Conservation (phyloP, 225 moss, liverwort and hornwort genomes). For the Bryum argenteum region DNA sequence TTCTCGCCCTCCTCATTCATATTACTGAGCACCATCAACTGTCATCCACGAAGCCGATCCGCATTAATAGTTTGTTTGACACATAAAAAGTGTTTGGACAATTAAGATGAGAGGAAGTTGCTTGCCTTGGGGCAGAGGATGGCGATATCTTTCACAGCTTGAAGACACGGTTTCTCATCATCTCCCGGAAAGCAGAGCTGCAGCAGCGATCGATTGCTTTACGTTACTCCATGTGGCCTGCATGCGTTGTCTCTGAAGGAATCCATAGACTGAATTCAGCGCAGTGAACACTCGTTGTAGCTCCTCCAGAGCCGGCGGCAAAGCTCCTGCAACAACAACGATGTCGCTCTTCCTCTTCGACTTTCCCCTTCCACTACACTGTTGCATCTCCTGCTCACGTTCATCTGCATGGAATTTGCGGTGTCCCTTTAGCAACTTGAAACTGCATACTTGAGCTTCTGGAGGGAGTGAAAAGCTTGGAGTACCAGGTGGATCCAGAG, state of each 20-base stretch:
- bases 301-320: slow-evolving; percentile 64
- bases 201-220: slow-evolving; percentile 70
- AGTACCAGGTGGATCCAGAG: slow-evolving; percentile 29
- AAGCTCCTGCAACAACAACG: slow-evolving; percentile 24
- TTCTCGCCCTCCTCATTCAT: slow-evolving; percentile 65
- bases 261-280: slow-evolving; percentile 75
- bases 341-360: slow-evolving; percentile 34
- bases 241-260: slow-evolving; percentile 86
- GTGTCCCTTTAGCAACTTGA: slow-evolving; percentile 4
- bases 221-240: slow-evolving; percentile 88
- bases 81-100: no score
- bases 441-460: neutral
- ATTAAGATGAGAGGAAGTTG: neutral
- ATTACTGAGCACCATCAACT: slow-evolving; percentile 81
- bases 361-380: slow-evolving; percentile 24
- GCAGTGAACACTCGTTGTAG: slow-evolving; percentile 59
- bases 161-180: slow-evolving; percentile 46
- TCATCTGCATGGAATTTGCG: slow-evolving; percentile 21
- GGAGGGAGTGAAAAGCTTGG: no score
- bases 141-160: slow-evolving; percentile 66
- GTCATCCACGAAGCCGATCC: slow-evolving; percentile 25
- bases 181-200: slow-evolving; percentile 60
- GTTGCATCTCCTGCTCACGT: slow-evolving; percentile 26
- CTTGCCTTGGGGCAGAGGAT: slow-evolving; percentile 75
- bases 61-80: no score